phyloP scores from a whole-genome alignment of 2,329 filamentous ascomycete species.

The Fusarium paranaense region DNA sequence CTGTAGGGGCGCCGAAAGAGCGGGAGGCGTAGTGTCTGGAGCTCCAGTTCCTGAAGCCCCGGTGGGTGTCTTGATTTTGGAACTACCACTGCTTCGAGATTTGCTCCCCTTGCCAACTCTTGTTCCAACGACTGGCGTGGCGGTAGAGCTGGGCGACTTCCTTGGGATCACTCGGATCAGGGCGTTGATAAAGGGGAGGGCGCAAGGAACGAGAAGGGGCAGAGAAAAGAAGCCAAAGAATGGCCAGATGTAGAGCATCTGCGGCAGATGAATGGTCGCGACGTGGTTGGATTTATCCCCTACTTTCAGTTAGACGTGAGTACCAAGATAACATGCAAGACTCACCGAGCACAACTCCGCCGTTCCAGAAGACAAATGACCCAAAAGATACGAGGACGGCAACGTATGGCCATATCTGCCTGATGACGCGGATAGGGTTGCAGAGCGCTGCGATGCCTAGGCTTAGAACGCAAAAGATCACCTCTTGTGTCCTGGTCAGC shows the following conservation, averaged over 20 bases:
- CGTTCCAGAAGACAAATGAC: slow-evolving; percentile 86
- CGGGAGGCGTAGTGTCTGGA: background rate
- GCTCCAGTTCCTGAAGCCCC: background rate
- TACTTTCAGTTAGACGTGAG: slow-evolving; percentile 51
- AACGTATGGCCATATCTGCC: slow-evolving; percentile 69
- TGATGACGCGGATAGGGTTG: slow-evolving; percentile 60
- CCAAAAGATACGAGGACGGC: slow-evolving; percentile 75
- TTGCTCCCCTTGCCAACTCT: background rate
- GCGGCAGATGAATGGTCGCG: slow-evolving; percentile 86
- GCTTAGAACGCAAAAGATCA: slow-evolving; percentile 70
- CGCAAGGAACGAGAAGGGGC: slow-evolving; percentile 74
- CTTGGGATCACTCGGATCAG: background rate
- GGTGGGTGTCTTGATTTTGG: background rate
- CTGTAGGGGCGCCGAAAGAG: slow-evolving; percentile 24
- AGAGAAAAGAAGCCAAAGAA: slow-evolving; percentile 91
- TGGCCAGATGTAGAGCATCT: slow-evolving; percentile 96
- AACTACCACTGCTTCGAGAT: background rate
- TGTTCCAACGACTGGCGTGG: background rate
- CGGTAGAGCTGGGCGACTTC: background rate
- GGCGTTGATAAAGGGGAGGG: slow-evolving; percentile 51
- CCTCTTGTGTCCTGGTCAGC: slow-evolving; percentile 55
- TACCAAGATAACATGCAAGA: background rate
- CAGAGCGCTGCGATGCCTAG: slow-evolving; percentile 68
- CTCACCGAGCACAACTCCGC: slow-evolving; percentile 88
- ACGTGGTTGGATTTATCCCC: slow-evolving; percentile 96